Evolutionary conservation across 2,329 filamentous ascomycete species (phyloP).

Genomic region (Xylariaceae sp.): DNA sequence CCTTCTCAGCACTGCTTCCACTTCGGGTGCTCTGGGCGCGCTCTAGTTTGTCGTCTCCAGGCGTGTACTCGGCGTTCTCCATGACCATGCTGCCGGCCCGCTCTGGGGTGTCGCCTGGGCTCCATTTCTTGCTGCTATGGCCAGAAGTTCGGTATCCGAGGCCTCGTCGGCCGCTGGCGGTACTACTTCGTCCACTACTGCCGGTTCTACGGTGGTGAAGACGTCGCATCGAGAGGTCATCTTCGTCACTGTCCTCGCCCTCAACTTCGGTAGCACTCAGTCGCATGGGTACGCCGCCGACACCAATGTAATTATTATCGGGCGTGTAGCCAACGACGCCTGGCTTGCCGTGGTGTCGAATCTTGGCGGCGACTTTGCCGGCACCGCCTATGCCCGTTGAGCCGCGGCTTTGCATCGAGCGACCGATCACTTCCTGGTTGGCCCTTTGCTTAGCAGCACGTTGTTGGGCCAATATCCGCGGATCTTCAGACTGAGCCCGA

Average conservation of each 20-base stretch:
- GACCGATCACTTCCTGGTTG: conserved; percentile 77
- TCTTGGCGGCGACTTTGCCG: conserved; percentile 78
- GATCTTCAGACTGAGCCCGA: conserved; percentile 88
- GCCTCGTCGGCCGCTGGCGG: conserved; percentile 53
- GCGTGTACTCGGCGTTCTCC: conserved; percentile 41
- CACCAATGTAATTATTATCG: conserved; percentile 72
- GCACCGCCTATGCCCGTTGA: conserved; percentile 64
- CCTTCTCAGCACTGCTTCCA: conserved; percentile 61
- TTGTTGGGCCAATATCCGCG: conserved; percentile 78
- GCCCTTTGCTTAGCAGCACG: conserved; percentile 86
- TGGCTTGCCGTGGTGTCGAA: conserved; percentile 82
- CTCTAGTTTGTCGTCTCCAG: conserved; percentile 33
- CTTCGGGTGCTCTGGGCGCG: conserved; percentile 54
- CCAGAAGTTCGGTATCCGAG: conserved; percentile 56
- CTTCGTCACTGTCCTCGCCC: conserved; percentile 80
- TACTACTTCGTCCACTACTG: conserved; percentile 76
- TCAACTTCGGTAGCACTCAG: conserved; percentile 95
- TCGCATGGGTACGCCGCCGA: conserved; percentile 83
- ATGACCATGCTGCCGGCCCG: conserved; percentile 56
- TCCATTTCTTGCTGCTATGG: conserved; percentile 49
- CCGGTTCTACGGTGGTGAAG: conserved; percentile 70
- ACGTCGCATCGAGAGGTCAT: conserved; percentile 55
- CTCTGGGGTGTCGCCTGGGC: conserved; percentile 60
- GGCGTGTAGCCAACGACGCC: conserved; percentile 79
- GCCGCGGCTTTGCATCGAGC: conserved; percentile 55